These are phyloP conservation scores for Skeletonema menzelii DNA, from an alignment of 108 stramenopile genomes.

Conservation along the genomic window DNA sequence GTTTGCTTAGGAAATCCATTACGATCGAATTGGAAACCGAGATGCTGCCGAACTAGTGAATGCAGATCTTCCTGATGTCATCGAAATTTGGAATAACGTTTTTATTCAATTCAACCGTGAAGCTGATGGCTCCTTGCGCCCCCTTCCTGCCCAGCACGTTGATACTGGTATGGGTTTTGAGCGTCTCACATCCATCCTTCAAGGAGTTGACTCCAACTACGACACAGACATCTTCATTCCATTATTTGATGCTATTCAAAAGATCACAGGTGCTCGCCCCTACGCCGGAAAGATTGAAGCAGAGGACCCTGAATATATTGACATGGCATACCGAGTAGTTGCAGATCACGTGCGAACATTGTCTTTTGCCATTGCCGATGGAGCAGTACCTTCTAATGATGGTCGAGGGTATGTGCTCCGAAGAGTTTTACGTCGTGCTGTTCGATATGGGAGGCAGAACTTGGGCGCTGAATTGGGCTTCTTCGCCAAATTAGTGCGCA, in stretches of 20 bases:
- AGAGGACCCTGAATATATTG: slow-evolving; percentile 87
- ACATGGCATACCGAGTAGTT: slow-evolving; percentile 99
- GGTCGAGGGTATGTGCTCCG: slow-evolving; percentile 98
- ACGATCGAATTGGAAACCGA: slow-evolving; percentile 97
- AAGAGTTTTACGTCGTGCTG: slow-evolving; percentile 95
- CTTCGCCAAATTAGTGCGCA: slow-evolving; percentile 90
- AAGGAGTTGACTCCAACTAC: slow-evolving; percentile 95
- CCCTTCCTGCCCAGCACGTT: slow-evolving; percentile 95
- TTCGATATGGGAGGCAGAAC: slow-evolving; percentile 95
- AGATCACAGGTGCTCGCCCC: slow-evolving; percentile 79
- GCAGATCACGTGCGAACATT: slow-evolving; percentile 99
- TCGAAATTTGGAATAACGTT: slow-evolving; percentile 99
- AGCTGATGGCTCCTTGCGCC: slow-evolving; percentile 79
- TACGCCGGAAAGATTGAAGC: slow-evolving; percentile 93
- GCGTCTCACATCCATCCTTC: slow-evolving; percentile 93
- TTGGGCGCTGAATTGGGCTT: slow-evolving; percentile 94
- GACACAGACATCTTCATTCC: slow-evolving; percentile 99
- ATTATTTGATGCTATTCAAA: slow-evolving; percentile 91
- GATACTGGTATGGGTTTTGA: slow-evolving; percentile 99
- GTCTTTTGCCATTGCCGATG: slow-evolving; percentile 98
- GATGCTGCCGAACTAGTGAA: slow-evolving; percentile 95
- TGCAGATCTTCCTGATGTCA: slow-evolving; percentile 94
- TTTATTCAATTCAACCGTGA: slow-evolving; percentile 99
- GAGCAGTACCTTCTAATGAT: slow-evolving; percentile 96
- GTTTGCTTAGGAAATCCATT: slow-evolving; percentile 90